phyloP scores from a whole-genome alignment of 306 rosid species.

The Lathyrus oleraceus region DNA sequence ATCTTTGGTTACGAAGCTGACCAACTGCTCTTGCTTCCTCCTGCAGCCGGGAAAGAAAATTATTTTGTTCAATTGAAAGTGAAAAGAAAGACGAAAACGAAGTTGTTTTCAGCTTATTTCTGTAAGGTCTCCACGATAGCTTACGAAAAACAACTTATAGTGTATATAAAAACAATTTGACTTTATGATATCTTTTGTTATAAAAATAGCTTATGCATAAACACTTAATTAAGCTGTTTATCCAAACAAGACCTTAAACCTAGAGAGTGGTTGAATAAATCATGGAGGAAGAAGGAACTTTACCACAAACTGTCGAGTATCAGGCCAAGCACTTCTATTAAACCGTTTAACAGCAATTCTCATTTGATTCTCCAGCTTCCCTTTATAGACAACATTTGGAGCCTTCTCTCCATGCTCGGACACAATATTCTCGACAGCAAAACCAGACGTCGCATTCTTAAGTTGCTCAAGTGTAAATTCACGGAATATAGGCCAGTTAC shows the following conservation, averaged over 20 bases:
- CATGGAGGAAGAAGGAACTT: not conserved
- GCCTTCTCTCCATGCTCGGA: constrained; percentile 92
- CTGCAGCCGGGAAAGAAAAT: constrained; percentile 39
- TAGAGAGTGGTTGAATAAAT: constrained; percentile 6
- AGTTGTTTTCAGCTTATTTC: not conserved
- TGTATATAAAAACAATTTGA: not conserved
- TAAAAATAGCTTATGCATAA: not conserved
- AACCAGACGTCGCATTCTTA: constrained; percentile 81
- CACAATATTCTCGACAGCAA: constrained; percentile 81
- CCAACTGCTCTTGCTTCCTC: constrained; percentile 84
- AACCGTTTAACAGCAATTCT: constrained; percentile 80
- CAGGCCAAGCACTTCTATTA: constrained; percentile 87
- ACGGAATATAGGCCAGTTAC: constrained; percentile 54
- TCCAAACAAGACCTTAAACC: not conserved
- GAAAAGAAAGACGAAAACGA: constrained; percentile 10
- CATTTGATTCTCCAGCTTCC: constrained; percentile 77
- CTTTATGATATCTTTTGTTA: not conserved
- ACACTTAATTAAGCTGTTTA: not conserved
- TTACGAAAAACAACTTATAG: not conserved
- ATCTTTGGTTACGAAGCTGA: constrained; percentile 74
- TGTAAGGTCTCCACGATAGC: not conserved
- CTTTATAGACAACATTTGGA: constrained; percentile 84
- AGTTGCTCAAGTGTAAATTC: constrained; percentile 77
- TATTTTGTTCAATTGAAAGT: constrained; percentile 21
- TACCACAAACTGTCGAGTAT: constrained; percentile 76